phyloP scores from a whole-genome alignment of 2,329 filamentous ascomycete species.

The Cladorrhinum sp. region DNA sequence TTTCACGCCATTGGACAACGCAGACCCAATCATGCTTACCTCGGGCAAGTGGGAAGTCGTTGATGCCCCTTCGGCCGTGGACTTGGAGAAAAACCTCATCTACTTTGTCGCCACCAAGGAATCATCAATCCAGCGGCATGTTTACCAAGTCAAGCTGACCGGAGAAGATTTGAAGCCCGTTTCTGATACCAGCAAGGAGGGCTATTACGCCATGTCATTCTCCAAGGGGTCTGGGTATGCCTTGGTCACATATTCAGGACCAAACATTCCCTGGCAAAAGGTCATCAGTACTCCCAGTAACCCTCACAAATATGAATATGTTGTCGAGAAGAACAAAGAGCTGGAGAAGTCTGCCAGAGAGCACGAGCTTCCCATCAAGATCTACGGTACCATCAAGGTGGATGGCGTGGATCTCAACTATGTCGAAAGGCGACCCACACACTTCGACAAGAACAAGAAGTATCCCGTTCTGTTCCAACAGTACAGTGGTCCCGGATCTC shows the following conservation, averaged over 20 bases:
- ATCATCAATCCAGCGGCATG: conserved; percentile 82
- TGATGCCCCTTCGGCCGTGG: conserved; percentile 76
- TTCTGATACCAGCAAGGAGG: conserved; percentile 69
- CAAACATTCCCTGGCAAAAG: conserved; percentile 85
- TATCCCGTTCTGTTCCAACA: conserved; percentile 95
- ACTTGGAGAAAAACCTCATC: conserved; percentile 79
- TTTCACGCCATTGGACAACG: conserved; percentile 81
- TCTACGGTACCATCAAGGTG: conserved; percentile 82
- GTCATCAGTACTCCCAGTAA: conserved; percentile 79
- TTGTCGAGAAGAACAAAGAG: conserved; percentile 73
- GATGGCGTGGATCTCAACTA: conserved; percentile 69
- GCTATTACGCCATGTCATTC: conserved; percentile 80
- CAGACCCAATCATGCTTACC: conserved; percentile 80
- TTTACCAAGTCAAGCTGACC: conserved; percentile 85
- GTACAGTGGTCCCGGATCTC: conserved; percentile 93
- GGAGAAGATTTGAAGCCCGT: conserved; percentile 70
- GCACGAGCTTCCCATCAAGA: conserved; percentile 77
- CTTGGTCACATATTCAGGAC: conserved; percentile 80
- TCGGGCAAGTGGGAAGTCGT: conserved; percentile 91
- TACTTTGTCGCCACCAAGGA: conserved; percentile 89
- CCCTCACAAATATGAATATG: conserved; percentile 59
- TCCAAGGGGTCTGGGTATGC: conserved; percentile 78
- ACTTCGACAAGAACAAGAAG: conserved; percentile 78
- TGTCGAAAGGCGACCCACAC: conserved; percentile 82
- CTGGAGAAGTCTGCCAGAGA: conserved; percentile 68